Base-by-base conservation (phyloP, 768 basidiomycete genomes). In the Auriculariales sp. region DNA sequence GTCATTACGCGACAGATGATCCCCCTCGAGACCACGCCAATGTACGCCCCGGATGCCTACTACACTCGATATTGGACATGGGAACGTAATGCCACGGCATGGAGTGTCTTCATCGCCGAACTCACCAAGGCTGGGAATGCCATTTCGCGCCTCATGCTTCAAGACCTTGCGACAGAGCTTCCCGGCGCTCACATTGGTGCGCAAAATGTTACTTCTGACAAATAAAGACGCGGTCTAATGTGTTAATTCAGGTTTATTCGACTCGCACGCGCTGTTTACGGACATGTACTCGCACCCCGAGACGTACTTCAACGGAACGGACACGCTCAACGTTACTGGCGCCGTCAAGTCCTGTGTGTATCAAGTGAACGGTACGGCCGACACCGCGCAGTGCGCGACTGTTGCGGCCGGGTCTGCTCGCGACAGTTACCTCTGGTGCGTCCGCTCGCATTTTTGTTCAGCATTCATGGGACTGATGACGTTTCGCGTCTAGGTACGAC, bases 371-470 rank as follows among this genome's bases (percentile, higher is more conserved):
- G 69, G 54, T 14, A 54, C 55, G 50, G 53, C 54, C 11, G 59
- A 59, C 27, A 25, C 22, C 17, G 39, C 22, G 22, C 22, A 11
- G 39, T 44, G 39, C 39, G 67, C 66, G 1, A 55, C 61, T 35
- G n/a, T n/a, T n/a, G 67, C 64, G 1, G 59, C 64, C 14, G 75
- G 74, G 0, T 61, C 68, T 0, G 77, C 64, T 15, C 57, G 63
- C 14, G 79, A 80, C 54, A 80, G 79, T 57, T 81, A 70, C 64
- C 58, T 79, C 39, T 81, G 79, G 79, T 77, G 54, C 47, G 73
- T 52, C 7, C 33, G 24, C 7, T 48, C 22, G 11, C 2, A n/a
- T n/a, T n/a, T n/a, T n/a, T n/a, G n/a, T n/a, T n/a, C n/a, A n/a
- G n/a, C n/a, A n/a, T n/a, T n/a, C n/a, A n/a, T n/a, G n/a, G n/a